Evolutionary conservation across 257 asterid species (phyloP).

Genomic region (Solanum medicagineum): DNA sequence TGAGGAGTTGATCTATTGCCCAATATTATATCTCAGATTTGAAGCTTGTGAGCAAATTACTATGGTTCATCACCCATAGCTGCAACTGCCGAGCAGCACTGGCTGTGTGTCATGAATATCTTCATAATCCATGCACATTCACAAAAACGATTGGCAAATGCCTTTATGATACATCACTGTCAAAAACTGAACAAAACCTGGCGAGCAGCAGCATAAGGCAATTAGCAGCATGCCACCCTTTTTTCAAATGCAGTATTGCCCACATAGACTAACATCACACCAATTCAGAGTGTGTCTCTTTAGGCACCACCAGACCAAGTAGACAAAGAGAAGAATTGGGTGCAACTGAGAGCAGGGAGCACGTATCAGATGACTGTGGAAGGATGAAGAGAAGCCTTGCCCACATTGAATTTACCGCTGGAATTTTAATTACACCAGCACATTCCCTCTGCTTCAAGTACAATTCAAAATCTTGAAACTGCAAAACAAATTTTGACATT

Average conservation of each 20-base stretch:
- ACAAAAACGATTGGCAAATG: background rate
- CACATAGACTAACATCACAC: constrained; percentile 14
- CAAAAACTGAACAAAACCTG: background rate
- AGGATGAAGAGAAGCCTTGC: constrained; percentile 77
- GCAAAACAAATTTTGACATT: constrained; percentile 11
- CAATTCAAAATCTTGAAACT: constrained; percentile 74
- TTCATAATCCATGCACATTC: background rate
- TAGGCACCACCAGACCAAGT: constrained; percentile 73
- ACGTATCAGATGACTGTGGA: constrained; percentile 58
- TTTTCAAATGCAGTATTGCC: background rate
- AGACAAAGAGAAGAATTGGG: constrained; percentile 72
- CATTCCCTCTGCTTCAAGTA: constrained; percentile 94
- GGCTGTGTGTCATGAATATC: background rate
- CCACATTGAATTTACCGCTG: constrained; percentile 63
- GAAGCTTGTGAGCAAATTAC: background rate
- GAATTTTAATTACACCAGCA: constrained; percentile 90
- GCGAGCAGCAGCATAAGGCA: background rate
- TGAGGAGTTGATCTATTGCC: background rate
- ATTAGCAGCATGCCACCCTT: background rate
- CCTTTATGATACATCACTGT: background rate
- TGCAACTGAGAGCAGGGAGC: constrained; percentile 64
- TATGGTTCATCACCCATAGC: background rate
- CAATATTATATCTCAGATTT: background rate
- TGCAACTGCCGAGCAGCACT: background rate
- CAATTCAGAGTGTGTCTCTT: constrained; percentile 52